Conservation (phyloP, 306 rosid species). For the Quercus alba region DNA sequence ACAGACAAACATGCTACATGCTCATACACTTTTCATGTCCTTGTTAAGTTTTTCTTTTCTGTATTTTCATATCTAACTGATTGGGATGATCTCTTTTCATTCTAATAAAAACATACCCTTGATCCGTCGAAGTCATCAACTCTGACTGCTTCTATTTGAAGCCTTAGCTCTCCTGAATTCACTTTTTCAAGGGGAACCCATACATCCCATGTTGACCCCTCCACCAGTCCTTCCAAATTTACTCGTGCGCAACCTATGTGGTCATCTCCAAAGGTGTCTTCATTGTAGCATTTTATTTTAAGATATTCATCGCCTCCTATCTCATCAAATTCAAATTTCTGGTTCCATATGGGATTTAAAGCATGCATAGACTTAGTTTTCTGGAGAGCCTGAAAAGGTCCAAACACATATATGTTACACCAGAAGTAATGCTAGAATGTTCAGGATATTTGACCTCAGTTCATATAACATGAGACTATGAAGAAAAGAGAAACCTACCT, state of each 20-base stretch:
- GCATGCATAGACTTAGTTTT: constrained; percentile 60
- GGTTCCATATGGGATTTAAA: constrained; percentile 69
- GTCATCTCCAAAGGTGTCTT: constrained; percentile 78
- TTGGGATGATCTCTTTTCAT: constrained; percentile 16
- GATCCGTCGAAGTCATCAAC: constrained; percentile 71
- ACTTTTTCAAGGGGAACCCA: constrained; percentile 96
- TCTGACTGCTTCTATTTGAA: constrained; percentile 73
- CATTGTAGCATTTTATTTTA: constrained; percentile 64
- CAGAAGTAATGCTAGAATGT: not conserved
- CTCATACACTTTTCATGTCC: not conserved
- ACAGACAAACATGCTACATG: not conserved
- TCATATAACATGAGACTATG: constrained; percentile 3
- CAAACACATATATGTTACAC: constrained; percentile 6
- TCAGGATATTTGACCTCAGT: not conserved
- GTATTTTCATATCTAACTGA: not conserved
- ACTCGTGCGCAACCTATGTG: constrained; percentile 86
- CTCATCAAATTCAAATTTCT: constrained; percentile 80
- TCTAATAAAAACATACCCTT: constrained; percentile 47
- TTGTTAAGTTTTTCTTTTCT: not conserved
- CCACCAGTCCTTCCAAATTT: constrained; percentile 86
- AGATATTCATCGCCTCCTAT: constrained; percentile 77
- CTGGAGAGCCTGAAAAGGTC: constrained; percentile 50
- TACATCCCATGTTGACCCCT: constrained; percentile 66
- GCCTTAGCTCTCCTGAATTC: constrained; percentile 88
- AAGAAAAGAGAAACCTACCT: constrained; percentile 47